Evolutionary conservation across 164 flowering plant species (phyloP).

Genomic region (Saururus chinensis): DNA sequence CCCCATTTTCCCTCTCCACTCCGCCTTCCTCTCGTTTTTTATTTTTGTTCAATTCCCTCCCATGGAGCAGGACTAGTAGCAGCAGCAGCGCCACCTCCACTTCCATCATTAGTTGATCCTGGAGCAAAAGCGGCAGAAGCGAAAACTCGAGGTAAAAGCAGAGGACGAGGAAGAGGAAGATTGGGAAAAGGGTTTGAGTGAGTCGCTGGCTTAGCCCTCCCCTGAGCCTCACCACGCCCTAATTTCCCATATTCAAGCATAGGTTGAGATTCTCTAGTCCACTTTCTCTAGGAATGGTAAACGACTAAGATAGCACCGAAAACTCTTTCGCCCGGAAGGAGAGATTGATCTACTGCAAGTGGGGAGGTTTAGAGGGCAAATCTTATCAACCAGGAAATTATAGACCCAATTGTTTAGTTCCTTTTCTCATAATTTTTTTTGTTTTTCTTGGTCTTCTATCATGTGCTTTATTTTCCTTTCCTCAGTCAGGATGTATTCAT

Average conservation of each 20-base stretch:
- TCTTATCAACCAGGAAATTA: no score
- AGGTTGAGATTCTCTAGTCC: conserved; percentile 40
- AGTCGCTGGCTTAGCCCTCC: conserved; percentile 1
- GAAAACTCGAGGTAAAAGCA: conserved; percentile 54
- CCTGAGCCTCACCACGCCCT: conserved; percentile 29
- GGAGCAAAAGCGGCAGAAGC: conserved; percentile 66
- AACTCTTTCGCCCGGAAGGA: no score
- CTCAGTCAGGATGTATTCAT: no score
- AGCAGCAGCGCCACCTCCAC: conserved; percentile 3
- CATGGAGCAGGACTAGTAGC: conserved; percentile 43
- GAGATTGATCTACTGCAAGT: no score
- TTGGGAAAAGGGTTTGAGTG: conserved; percentile 25
- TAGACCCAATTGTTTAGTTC: no score
- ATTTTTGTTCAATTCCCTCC: conserved; percentile 3
- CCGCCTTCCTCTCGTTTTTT: background rate
- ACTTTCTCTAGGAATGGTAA: conserved; percentile 62
- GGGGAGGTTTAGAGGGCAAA: no score
- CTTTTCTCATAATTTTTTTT: no score
- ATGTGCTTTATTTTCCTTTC: no score
- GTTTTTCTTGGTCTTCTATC: no score
- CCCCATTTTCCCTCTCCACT: conserved; percentile 1
- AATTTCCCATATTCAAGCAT: conserved; percentile 31
- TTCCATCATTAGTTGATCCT: conserved; percentile 5
- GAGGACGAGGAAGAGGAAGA: conserved; percentile 13
- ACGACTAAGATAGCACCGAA: no score